phyloP scores from a whole-genome alignment of 1,139 yeast genomes.

The Hansenula lynferdii region DNA sequence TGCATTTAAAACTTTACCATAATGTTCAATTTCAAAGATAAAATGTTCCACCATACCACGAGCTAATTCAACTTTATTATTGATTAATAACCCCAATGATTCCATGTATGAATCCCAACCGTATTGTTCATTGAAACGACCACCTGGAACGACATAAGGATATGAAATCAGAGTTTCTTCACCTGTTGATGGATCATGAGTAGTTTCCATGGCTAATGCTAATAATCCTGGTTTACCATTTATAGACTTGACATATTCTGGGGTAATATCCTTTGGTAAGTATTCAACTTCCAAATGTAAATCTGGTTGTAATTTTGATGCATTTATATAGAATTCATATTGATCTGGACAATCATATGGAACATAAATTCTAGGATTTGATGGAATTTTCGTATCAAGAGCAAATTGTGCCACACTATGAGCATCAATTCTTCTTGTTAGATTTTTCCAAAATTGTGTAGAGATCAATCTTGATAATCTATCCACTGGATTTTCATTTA shows the following conservation, averaged over 20 bases:
- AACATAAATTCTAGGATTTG: constrained; percentile 73
- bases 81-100: constrained; percentile 73
- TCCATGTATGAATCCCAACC: constrained; percentile 99
- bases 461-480: constrained; percentile 72
- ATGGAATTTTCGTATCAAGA: constrained; percentile 71
- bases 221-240: constrained; percentile 83
- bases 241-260: constrained; percentile 67
- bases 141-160: constrained; percentile 97
- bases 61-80: constrained; percentile 64
- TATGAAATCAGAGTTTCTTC: constrained; percentile 51
- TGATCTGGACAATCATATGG: constrained; percentile 71
- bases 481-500: constrained; percentile 84
- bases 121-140: constrained; percentile 90
- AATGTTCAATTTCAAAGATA: constrained; percentile 82
- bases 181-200: constrained; percentile 46
- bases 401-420: constrained; percentile 66
- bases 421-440: constrained; percentile 69
- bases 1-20: constrained; percentile 92
- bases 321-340: constrained; percentile 57
- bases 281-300: constrained; percentile 69
- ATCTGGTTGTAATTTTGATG: constrained; percentile 53
- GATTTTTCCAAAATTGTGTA: constrained; percentile 74
- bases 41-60: constrained; percentile 92
- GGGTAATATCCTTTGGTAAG: constrained; percentile 55
- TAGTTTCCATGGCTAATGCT: constrained; percentile 62